Percentiles rank a stretch among this genome's conserved stretches.
phyloP scores from a whole-genome alignment of 768 basidiomycete species.

The Megacollybia marginata region DNA sequence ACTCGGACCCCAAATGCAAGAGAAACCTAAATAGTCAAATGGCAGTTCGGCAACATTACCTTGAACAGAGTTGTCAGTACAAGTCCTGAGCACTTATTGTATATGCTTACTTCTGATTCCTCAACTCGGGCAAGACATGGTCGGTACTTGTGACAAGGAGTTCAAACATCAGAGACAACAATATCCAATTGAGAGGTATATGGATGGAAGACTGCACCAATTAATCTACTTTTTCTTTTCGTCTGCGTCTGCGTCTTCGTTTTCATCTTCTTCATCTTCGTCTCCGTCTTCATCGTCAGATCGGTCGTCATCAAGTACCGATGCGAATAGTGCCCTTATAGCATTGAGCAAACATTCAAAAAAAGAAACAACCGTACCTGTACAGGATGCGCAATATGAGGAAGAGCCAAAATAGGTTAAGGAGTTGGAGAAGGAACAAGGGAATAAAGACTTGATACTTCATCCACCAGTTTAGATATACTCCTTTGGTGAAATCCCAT shows the following conservation, averaged over 20 bases:
- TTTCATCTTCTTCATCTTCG: conserved; percentile 39
- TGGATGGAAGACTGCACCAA: too few species aligned
- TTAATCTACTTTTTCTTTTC: not conserved
- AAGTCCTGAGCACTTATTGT: too few species aligned
- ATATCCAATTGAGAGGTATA: too few species aligned
- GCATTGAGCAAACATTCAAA: conserved; percentile 6
- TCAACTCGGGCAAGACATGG: too few species aligned
- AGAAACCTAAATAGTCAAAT: too few species aligned
- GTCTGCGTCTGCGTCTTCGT: conserved; percentile 30
- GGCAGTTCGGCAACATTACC: too few species aligned
- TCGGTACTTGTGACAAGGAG: too few species aligned
- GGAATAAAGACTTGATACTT: conserved; percentile 74
- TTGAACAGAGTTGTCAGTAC: too few species aligned
- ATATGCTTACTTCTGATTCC: too few species aligned
- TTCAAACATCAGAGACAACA: too few species aligned
- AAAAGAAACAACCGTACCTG: conserved; percentile 41
- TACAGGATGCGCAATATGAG: conserved; percentile 72
- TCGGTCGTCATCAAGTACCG: conserved; percentile 43
- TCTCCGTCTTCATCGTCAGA: conserved; percentile 58
- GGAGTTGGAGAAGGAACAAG: conserved; percentile 63
- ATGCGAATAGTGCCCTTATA: conserved; percentile 33
- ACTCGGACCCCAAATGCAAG: too few species aligned
- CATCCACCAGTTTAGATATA: conserved; percentile 74
- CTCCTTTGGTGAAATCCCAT: conserved; percentile 57
- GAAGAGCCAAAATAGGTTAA: conserved; percentile 94